Evolutionary conservation across 768 basidiomycete genomes (phyloP).

Genomic region (Boletales sp.): DNA sequence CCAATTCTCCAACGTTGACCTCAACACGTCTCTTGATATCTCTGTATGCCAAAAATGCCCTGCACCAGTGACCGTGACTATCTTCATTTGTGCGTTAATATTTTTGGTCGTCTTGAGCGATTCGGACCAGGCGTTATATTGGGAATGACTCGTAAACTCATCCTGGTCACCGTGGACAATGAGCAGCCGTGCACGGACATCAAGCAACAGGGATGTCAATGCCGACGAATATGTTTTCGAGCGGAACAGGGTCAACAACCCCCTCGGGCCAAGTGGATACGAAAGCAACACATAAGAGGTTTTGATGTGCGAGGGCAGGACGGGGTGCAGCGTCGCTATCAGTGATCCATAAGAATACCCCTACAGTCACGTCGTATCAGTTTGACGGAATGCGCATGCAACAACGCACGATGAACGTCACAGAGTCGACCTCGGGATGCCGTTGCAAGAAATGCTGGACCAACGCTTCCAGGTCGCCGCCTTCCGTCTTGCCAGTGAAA

Average conservation of each 20-base stretch:
- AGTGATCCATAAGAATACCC: constrained; percentile 83
- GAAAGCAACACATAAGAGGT: constrained; percentile 70
- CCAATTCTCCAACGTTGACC: constrained; percentile 21
- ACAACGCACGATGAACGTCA: constrained; percentile 58
- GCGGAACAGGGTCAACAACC: constrained; percentile 67
- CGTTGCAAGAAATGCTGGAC: constrained; percentile 49
- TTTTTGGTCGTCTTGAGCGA: constrained; percentile 31
- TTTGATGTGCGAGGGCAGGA: constrained; percentile 44
- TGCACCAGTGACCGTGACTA: constrained; percentile 42
- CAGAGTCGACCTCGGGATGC: constrained; percentile 41
- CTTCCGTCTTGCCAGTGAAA: constrained; percentile 69
- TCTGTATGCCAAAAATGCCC: constrained; percentile 66
- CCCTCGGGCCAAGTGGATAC: constrained; percentile 68
- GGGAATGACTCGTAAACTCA: constrained; percentile 58
- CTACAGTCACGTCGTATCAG: constrained; percentile 32
- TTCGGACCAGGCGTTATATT: constrained; percentile 55
- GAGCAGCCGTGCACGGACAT: constrained; percentile 50
- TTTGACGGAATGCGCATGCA: constrained; percentile 1
- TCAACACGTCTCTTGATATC: constrained; percentile 21
- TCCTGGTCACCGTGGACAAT: constrained; percentile 66
- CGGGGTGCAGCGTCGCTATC: constrained; percentile 62
- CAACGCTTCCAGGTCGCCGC: constrained; percentile 61
- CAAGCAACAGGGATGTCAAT: constrained; percentile 46
- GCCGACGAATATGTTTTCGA: constrained; percentile 49
- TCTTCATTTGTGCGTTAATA: constrained; percentile 24